Evolutionary conservation across 108 stramenopile species (phyloP).

Genomic region (Epithemia pelagica): DNA sequence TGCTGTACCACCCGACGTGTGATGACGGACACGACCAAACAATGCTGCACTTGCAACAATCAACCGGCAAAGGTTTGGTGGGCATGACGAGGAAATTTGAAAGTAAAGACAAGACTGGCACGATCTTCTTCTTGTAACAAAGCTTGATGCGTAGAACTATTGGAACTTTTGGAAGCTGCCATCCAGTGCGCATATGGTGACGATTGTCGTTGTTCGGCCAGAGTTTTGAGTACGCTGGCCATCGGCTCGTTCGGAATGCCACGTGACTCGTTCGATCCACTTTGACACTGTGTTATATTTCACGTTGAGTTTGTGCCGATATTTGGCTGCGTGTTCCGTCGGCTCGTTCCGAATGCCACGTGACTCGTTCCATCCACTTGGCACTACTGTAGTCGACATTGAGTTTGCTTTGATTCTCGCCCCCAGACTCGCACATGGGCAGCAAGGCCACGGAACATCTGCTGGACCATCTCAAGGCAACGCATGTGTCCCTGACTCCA

Average conservation of each 20-base stretch:
- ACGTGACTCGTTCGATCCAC: too few relatives aligned
- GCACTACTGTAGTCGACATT: slow-evolving; percentile 5
- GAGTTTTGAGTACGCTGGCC: too few relatives aligned
- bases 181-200: background rate
- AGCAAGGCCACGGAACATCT: background rate
- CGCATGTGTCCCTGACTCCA: slow-evolving; percentile 4
- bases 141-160: background rate
- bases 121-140: background rate
- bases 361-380: slow-evolving; percentile 7
- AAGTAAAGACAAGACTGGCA: background rate
- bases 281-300: too few relatives aligned
- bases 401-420: slow-evolving; percentile 11
- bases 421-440: slow-evolving; percentile 4
- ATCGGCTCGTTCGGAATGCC: too few relatives aligned
- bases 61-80: slow-evolving; percentile 11
- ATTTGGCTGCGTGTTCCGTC: background rate
- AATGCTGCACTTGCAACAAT: slow-evolving; percentile 15
- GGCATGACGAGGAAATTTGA: slow-evolving; percentile 8
- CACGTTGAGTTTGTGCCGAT: too few relatives aligned
- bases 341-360: slow-evolving; percentile 1
- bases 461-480: slow-evolving; percentile 1
- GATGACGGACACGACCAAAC: slow-evolving; percentile 5
- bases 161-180: background rate
- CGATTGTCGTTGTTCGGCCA: background rate
- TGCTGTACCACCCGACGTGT: slow-evolving; percentile 11